A percentile compares a stretch with the other conserved stretches of the same genome.
Conservation (phyloP, 768 basidiomycete species). For the Mycena vitilis region DNA sequence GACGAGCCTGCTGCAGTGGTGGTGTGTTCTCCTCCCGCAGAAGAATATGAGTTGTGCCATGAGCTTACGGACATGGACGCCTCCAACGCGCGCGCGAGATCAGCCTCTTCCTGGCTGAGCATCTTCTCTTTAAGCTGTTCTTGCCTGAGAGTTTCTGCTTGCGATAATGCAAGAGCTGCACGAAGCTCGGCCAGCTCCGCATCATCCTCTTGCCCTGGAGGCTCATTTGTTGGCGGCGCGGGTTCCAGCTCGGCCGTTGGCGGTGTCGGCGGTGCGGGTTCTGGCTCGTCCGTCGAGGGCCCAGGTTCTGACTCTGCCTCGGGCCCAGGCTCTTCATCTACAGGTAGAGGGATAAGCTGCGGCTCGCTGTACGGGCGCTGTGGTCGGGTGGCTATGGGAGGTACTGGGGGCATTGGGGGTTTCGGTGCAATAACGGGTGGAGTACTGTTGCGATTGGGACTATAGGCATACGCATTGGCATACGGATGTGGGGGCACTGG, state of each 20-base stretch:
- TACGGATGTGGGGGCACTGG: conserved; percentile 29
- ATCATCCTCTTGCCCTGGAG: conserved; percentile 49
- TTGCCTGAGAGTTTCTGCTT: conserved; percentile 50
- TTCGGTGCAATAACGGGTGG: conserved; percentile 52
- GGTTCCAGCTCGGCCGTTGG: background rate
- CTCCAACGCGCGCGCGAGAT: conserved; percentile 72
- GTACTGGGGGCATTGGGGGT: conserved; percentile 38
- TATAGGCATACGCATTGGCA: background rate
- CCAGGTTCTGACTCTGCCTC: conserved; percentile 1
- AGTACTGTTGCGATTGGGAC: background rate
- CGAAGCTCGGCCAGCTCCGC: conserved; percentile 47
- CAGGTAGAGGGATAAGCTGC: background rate
- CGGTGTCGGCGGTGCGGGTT: background rate
- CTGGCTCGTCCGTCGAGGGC: background rate
- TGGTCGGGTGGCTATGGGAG: conserved; percentile 12
- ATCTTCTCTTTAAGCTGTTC: conserved; percentile 49
- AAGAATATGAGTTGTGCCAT: conserved; percentile 32
- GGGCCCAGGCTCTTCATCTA: background rate
- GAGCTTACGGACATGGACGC: conserved; percentile 52
- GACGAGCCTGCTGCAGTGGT: conserved; percentile 40
- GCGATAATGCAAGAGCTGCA: conserved; percentile 59
- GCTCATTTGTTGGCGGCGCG: background rate
- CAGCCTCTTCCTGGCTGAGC: conserved; percentile 68
- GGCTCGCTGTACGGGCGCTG: conserved; percentile 35
- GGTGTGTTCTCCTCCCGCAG: conserved; percentile 24